Conservation (phyloP, 2,329 filamentous ascomycete species). For the Paracorniculantispora psalliotae region DNA sequence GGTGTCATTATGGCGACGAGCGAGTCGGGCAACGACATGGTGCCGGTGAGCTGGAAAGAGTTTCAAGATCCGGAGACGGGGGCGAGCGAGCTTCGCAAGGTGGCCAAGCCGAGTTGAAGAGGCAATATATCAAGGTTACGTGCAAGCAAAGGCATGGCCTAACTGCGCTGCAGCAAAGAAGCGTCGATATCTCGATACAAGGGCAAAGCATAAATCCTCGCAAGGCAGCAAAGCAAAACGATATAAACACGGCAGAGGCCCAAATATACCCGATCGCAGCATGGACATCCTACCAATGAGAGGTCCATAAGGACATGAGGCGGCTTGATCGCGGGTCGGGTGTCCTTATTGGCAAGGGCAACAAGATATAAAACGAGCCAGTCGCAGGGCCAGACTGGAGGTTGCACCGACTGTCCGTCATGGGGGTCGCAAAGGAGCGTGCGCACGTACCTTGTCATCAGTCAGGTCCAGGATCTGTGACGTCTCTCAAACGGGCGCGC, state of each 20-base stretch:
- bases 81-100: constrained; percentile 74
- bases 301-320: too few relatives aligned
- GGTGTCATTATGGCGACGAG: constrained; percentile 92
- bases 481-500: neutral
- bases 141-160: neutral
- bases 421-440: neutral
- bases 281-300: too few relatives aligned
- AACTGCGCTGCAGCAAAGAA: too few relatives aligned
- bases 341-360: too few relatives aligned
- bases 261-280: neutral
- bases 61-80: constrained; percentile 81
- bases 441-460: neutral
- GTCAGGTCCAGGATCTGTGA: neutral
- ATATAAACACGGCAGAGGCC: neutral
- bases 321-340: neutral
- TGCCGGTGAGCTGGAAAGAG: constrained; percentile 91
- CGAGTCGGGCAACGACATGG: constrained; percentile 84
- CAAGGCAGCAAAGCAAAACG: neutral
- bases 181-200: neutral
- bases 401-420: neutral
- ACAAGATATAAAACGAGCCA: too few relatives aligned
- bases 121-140: neutral
- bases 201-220: neutral
- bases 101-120: constrained; percentile 80
- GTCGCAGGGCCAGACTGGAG: too few relatives aligned